Conservation (phyloP, 2,329 filamentous ascomycete species). For the Nemania diffusa region DNA sequence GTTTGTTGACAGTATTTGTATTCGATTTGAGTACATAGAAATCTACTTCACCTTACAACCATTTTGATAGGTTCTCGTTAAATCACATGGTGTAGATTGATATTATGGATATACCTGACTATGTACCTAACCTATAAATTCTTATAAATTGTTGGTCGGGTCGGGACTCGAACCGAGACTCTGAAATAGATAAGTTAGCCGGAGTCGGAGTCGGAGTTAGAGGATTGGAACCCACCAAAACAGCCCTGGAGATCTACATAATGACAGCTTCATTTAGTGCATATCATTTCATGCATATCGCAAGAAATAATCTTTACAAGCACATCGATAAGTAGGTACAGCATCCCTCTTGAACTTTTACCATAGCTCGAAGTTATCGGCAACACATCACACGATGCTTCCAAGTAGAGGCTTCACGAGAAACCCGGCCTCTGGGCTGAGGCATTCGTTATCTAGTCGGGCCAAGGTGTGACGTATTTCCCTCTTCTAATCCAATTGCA, state of each 20-base stretch:
- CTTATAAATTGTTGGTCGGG: too few species aligned
- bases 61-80: not conserved
- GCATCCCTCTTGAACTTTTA: not conserved
- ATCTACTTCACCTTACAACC: not conserved
- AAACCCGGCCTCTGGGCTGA: slow-evolving; percentile 56
- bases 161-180: too few species aligned
- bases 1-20: not conserved
- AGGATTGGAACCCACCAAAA: not conserved
- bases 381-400: slow-evolving; percentile 57
- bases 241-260: not conserved
- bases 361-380: not conserved
- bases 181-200: not conserved
- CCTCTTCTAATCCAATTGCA: not conserved
- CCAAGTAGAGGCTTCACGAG: slow-evolving; percentile 63
- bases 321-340: not conserved
- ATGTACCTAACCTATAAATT: too few species aligned
- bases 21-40: not conserved
- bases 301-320: slow-evolving; percentile 26
- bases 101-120: not conserved
- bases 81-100: not conserved
- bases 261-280: not conserved
- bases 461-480: slow-evolving; percentile 46
- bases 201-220: not conserved
- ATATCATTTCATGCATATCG: slow-evolving; percentile 11
- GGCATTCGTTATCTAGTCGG: slow-evolving; percentile 44